A percentile compares a stretch with the other conserved stretches of the same genome.
Conservation (phyloP, 2,329 filamentous ascomycete species). For the Phyllosticta capitalensis region DNA sequence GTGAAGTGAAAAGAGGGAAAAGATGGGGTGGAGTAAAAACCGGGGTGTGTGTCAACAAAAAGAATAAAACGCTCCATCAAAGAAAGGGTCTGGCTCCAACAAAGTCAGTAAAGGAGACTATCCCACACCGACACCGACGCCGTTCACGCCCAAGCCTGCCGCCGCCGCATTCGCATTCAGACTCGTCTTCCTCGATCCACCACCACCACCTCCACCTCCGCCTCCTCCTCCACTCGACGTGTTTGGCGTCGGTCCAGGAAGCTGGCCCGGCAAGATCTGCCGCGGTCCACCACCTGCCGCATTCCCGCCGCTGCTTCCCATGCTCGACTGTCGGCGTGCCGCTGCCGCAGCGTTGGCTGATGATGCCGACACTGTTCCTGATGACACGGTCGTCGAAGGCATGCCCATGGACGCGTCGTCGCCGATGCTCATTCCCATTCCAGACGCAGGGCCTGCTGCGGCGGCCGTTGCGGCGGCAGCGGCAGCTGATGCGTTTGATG, state of each 20-base stretch:
- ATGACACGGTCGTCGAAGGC: background rate
- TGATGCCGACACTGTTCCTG: background rate
- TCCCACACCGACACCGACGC: background rate
- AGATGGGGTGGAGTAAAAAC: too few species aligned
- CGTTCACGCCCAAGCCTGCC: background rate
- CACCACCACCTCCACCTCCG: background rate
- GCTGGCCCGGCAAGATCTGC: constrained; percentile 28
- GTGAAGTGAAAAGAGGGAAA: too few species aligned
- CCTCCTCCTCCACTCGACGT: background rate
- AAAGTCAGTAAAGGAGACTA: background rate
- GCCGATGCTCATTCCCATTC: constrained; percentile 24
- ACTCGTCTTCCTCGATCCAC: background rate
- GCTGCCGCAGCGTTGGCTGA: constrained; percentile 22
- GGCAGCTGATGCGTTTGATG: constrained; percentile 13
- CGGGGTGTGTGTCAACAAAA: too few species aligned
- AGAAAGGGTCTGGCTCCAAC: too few species aligned
- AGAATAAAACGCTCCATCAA: too few species aligned
- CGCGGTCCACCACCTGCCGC: constrained; percentile 20
- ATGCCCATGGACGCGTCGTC: constrained; percentile 19
- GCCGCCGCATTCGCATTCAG: background rate
- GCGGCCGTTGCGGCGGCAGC: constrained; percentile 18
- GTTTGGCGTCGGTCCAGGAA: constrained; percentile 20
- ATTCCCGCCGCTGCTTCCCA: constrained; percentile 8
- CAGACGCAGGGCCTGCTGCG: constrained; percentile 16
- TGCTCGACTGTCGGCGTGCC: constrained; percentile 23